phyloP scores from a whole-genome alignment of 495 filamentous ascomycete species.

The Penicillium silybi region DNA sequence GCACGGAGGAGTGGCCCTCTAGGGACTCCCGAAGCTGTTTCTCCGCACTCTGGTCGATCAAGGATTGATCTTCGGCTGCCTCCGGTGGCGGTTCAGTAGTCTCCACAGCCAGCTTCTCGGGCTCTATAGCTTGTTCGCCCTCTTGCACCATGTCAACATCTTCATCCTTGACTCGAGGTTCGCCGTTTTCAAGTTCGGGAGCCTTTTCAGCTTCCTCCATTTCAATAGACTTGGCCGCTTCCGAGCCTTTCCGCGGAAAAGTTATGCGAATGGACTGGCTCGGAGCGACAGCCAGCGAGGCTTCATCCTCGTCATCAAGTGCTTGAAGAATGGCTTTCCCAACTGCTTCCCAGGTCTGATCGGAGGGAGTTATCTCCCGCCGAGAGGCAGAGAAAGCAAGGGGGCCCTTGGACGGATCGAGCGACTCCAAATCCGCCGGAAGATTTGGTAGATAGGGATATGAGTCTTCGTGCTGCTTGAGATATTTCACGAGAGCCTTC shows the following conservation, averaged over 20 bases:
- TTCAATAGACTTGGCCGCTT: slow-evolving; percentile 7
- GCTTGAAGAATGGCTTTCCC: slow-evolving; percentile 56
- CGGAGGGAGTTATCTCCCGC: slow-evolving; percentile 29
- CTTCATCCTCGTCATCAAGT: slow-evolving; percentile 42
- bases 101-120: slow-evolving; percentile 7
- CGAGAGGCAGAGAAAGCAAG: slow-evolving; percentile 27
- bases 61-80: slow-evolving; percentile 36
- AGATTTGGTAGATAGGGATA: slow-evolving; percentile 70
- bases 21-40: slow-evolving; percentile 41
- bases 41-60: slow-evolving; percentile 39
- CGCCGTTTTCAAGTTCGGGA: slow-evolving; percentile 2
- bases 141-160: slow-evolving; percentile 13
- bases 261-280: slow-evolving; percentile 36
- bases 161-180: slow-evolving; percentile 1
- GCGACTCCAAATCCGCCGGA: slow-evolving; percentile 30
- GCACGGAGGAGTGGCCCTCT: slow-evolving; percentile 31
- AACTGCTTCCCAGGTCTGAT: slow-evolving; percentile 49
- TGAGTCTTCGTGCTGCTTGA: slow-evolving; percentile 68
- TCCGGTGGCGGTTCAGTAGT: slow-evolving; percentile 12
- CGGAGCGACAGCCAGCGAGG: slow-evolving; percentile 28
- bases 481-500: slow-evolving; percentile 56
- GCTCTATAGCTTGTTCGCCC: slow-evolving; percentile 9
- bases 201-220: slow-evolving; percentile 14
- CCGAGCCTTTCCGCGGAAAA: slow-evolving; percentile 28
- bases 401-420: slow-evolving; percentile 22